These are phyloP conservation scores for Lachnellula subtilissima DNA, from an alignment of 2,329 filamentous ascomycete species.

Conservation along the genomic window DNA sequence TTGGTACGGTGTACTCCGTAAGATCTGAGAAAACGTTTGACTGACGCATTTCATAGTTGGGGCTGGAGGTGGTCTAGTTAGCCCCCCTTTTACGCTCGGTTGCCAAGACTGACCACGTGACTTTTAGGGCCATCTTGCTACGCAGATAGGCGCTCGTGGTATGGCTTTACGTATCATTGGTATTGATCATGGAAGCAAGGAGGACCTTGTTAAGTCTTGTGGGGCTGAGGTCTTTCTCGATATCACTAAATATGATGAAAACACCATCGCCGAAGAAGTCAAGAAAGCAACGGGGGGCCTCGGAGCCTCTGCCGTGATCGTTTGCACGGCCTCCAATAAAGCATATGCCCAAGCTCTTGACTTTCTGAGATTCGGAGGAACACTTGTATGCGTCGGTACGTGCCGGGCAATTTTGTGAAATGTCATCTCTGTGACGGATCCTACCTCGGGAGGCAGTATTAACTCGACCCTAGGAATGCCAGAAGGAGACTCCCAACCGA, in stretches of 20 bases:
- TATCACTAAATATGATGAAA: constrained; percentile 47
- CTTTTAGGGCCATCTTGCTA: constrained; percentile 52
- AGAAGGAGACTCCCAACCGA: constrained; percentile 40
- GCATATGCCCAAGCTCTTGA: constrained; percentile 45
- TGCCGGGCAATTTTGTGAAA: not conserved
- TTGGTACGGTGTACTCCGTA: constrained; percentile 21
- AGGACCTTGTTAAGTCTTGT: constrained; percentile 50
- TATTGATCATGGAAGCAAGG: constrained; percentile 60
- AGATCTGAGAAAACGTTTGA: constrained; percentile 7
- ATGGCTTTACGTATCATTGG: constrained; percentile 62
- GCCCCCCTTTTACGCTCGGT: not conserved
- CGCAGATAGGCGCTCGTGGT: constrained; percentile 54
- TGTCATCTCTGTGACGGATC: not conserved
- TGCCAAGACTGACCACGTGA: constrained; percentile 12
- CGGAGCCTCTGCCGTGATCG: constrained; percentile 55
- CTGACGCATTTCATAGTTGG: constrained; percentile 36
- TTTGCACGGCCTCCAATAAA: constrained; percentile 47
- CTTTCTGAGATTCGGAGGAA: constrained; percentile 45
- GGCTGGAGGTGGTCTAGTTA: constrained; percentile 54
- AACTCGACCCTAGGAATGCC: constrained; percentile 33
- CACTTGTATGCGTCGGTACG: constrained; percentile 46
- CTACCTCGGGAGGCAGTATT: not conserved
- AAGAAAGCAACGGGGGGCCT: constrained; percentile 51
- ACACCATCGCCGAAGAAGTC: constrained; percentile 50
- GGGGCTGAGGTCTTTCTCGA: constrained; percentile 65